Percentiles rank a stretch among this genome's conserved stretches.
Conservation (phyloP, 192 early-diverging fungal species). For the Phlyctochytrium arcticum region DNA sequence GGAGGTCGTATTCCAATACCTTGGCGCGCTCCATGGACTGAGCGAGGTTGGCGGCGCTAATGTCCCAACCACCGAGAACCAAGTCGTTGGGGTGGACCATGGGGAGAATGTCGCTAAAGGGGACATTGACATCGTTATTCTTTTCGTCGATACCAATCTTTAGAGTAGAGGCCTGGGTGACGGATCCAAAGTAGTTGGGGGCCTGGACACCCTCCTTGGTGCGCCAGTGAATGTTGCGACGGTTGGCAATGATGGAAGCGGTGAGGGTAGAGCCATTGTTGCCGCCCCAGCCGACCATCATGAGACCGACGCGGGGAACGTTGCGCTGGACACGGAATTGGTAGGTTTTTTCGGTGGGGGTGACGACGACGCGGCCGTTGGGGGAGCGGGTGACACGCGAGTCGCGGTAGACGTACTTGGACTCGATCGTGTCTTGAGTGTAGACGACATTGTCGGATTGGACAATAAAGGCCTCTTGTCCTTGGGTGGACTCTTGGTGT, state of each 20-base stretch:
- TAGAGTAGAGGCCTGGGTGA: slow-evolving; percentile 93
- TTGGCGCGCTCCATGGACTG: slow-evolving; percentile 92
- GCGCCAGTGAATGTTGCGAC: slow-evolving; percentile 79
- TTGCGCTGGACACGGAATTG: slow-evolving; percentile 81
- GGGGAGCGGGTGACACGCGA: slow-evolving; percentile 63
- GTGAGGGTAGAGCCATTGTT: slow-evolving; percentile 99
- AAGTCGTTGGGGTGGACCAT: slow-evolving; percentile 97
- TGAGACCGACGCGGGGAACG: slow-evolving; percentile 83
- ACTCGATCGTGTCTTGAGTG: slow-evolving; percentile 70
- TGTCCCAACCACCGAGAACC: slow-evolving; percentile 99
- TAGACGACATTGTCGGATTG: slow-evolving; percentile 86
- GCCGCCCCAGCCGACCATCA: slow-evolving; percentile 99
- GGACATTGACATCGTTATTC: slow-evolving; percentile 87
- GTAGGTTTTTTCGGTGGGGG: slow-evolving; percentile 85
- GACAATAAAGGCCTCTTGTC: slow-evolving; percentile 65
- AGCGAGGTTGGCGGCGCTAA: slow-evolving; percentile 78
- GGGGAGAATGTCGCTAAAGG: slow-evolving; percentile 89
- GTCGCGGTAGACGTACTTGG: slow-evolving; percentile 88
- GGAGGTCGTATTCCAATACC: slow-evolving; percentile 94
- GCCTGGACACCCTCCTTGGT: slow-evolving; percentile 89
- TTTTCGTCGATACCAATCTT: slow-evolving; percentile 82
- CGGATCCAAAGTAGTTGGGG: slow-evolving; percentile 97
- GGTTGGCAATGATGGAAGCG: slow-evolving; percentile 95
- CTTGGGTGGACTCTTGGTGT: slow-evolving; percentile 12
- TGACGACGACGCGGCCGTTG: slow-evolving; percentile 67